Base-by-base conservation (phyloP, 495 filamentous ascomycete species). In the Aspergillus egyptiacus region DNA sequence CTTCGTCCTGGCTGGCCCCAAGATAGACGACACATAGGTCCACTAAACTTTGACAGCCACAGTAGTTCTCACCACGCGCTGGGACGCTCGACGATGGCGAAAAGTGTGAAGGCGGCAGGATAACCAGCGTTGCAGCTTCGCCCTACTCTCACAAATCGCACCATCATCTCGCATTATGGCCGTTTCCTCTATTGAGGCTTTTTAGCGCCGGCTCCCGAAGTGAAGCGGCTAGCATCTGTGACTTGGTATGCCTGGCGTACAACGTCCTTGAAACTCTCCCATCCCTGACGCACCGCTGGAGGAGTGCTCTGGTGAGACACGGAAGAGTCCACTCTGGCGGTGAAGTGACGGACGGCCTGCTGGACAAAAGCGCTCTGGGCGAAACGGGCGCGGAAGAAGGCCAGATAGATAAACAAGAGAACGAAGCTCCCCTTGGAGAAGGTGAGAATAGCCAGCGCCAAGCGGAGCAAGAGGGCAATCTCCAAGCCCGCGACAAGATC, bases 341-440 rank as follows among this genome's bases (percentile, higher is more conserved):
- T 83, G 44, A 91, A 63, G 48, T 84, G 77, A 48, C 74, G 70
- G 56, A 97, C 81, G 31, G 88, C 84, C 55, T 81, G 79, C 71
- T 91, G 86, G 22, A 97, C 86, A 59, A 97, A 96, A 43, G 67
- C 77, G 75, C 90, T 96, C 78, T 97, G 94, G 48, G 87, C 77
- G 67, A 84, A 90, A 56, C 93, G 80, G 28, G 89, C 84, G 44
- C 93, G 87, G 65, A 97, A 82, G 81, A 98, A 98, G 56, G 81
- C 77, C 56, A 89, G 85, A 77, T 97, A 98, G 69, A 93, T 61
- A 37, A 75, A 66, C 30, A 97, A 62, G 22, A 97, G 74, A 63
- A 96, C 78, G 87, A 91, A 95, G 63, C 86, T 90, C 47, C 89
- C 85, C 66, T 84, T 86, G 70, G 81, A 80, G 78, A 96, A 96